Evolutionary conservation across 176 grass and related monocot genomes (phyloP).

Genomic region (Bonia amplexicaulis): DNA sequence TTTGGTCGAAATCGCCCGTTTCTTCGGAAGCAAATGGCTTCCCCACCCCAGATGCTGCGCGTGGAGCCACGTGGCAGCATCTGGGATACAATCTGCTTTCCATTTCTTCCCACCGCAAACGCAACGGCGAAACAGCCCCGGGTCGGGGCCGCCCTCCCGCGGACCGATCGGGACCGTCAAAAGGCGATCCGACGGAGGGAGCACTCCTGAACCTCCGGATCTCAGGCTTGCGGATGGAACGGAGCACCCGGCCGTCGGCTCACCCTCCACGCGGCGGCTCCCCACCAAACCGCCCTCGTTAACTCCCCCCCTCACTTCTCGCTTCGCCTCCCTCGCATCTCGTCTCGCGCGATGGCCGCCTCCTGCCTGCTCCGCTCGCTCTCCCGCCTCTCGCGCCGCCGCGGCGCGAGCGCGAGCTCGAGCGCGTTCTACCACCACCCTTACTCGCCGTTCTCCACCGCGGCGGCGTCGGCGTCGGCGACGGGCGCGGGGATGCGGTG

Average conservation of each 20-base stretch:
- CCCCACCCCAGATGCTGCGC: too few relatives aligned
- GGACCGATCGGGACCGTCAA: background rate
- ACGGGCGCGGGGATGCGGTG: constrained; percentile 8
- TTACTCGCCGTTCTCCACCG: constrained; percentile 16
- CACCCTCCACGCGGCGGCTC: constrained; percentile 3
- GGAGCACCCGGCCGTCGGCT: background rate
- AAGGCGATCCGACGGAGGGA: constrained; percentile 1
- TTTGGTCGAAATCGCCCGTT: background rate
- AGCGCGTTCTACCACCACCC: background rate
- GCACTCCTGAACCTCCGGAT: background rate
- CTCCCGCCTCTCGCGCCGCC: constrained; percentile 12
- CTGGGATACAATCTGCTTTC: too few relatives aligned
- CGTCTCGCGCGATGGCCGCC: constrained; percentile 30
- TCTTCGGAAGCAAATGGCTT: background rate
- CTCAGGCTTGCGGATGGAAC: constrained; percentile 11
- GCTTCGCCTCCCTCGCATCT: constrained; percentile 2
- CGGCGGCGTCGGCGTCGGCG: background rate
- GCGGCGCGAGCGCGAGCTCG: background rate
- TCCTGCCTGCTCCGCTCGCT: constrained; percentile 34
- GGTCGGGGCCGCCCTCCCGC: background rate
- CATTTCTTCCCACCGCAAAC: constrained; percentile 1
- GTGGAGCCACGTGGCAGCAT: too few relatives aligned
- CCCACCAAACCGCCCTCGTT: background rate
- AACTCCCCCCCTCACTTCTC: constrained; percentile 16
- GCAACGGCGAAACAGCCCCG: background rate